A percentile compares a stretch with the other conserved stretches of the same genome.
Evolutionary conservation across 2,329 filamentous ascomycete genomes (phyloP).

Genomic region (Phaeophleospora eucalypticola): DNA sequence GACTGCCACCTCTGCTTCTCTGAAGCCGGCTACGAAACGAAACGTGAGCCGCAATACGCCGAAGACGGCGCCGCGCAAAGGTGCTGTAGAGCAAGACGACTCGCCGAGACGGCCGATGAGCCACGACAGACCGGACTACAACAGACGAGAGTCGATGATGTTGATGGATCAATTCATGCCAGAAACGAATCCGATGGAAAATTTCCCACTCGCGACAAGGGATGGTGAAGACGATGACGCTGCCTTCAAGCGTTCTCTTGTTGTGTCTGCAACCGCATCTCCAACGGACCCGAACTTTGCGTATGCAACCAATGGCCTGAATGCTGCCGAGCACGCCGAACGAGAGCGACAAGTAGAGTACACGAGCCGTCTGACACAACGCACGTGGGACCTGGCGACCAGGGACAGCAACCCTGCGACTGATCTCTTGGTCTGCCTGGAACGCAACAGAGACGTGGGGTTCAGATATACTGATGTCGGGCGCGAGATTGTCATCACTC

Average conservation of each 20-base stretch:
- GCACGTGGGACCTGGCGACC: constrained; percentile 91
- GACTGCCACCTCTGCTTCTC: constrained; percentile 69
- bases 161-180: constrained; percentile 47
- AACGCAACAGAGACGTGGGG: constrained; percentile 84
- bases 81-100: constrained; percentile 12
- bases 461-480: constrained; percentile 97
- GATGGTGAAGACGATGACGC: constrained; percentile 19
- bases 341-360: constrained; percentile 71
- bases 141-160: constrained; percentile 45
- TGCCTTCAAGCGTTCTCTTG: constrained; percentile 21
- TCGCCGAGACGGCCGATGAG: constrained; percentile 23
- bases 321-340: constrained; percentile 59
- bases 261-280: constrained; percentile 30
- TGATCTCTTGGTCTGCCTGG: constrained; percentile 86
- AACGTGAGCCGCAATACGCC: constrained; percentile 11
- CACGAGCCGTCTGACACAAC: constrained; percentile 80
- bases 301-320: constrained; percentile 30
- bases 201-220: constrained; percentile 26
- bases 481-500: constrained; percentile 85
- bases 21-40: constrained; percentile 32
- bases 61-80: constrained; percentile 16
- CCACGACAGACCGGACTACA: constrained; percentile 27
- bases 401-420: constrained; percentile 89
- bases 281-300: constrained; percentile 43
- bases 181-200: constrained; percentile 31